phyloP scores from a whole-genome alignment of 1,139 yeast genomes.

The Ogataea hybrid region DNA sequence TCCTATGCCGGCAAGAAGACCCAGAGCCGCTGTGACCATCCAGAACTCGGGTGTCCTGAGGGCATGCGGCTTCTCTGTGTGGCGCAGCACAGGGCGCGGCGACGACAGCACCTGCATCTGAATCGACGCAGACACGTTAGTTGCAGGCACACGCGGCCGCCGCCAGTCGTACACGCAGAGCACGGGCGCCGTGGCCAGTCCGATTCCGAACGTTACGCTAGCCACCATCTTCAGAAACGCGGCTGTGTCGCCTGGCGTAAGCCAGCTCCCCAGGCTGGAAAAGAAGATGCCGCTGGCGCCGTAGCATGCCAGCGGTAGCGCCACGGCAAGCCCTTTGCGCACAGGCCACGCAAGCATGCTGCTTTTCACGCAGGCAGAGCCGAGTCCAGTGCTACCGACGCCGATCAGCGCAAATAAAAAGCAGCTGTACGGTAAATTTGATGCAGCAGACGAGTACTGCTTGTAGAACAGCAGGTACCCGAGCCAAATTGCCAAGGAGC shows the following conservation, averaged over 20 bases:
- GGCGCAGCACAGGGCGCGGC: constrained; percentile 7
- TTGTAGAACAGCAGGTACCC: constrained; percentile 49
- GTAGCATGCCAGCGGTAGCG: constrained; percentile 56
- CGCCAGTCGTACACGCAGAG: constrained; percentile 42
- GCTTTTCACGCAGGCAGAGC: constrained; percentile 53
- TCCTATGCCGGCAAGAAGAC: constrained; percentile 54
- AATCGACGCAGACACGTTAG: constrained; percentile 12
- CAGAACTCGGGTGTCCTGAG: constrained; percentile 44
- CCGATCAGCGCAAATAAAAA: constrained; percentile 48
- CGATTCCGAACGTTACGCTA: constrained; percentile 39
- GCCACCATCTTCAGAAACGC: constrained; percentile 48
- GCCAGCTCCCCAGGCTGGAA: constrained; percentile 46
- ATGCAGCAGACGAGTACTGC: constrained; percentile 40
- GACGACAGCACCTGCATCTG: constrained; percentile 22
- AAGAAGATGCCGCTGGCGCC: constrained; percentile 60
- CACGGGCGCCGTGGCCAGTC: constrained; percentile 45
- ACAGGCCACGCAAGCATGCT: constrained; percentile 57
- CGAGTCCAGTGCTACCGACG: constrained; percentile 53
- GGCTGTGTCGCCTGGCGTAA: constrained; percentile 52
- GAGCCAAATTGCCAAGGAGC: constrained; percentile 41
- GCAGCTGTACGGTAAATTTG: constrained; percentile 38
- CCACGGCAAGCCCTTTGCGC: constrained; percentile 57
- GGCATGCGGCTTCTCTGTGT: constrained; percentile 7
- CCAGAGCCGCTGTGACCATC: constrained; percentile 46
- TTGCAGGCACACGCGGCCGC: constrained; percentile 1